These are phyloP conservation scores for Solanum piurae DNA, from an alignment of 257 asterid genomes.

Conservation along the genomic window DNA sequence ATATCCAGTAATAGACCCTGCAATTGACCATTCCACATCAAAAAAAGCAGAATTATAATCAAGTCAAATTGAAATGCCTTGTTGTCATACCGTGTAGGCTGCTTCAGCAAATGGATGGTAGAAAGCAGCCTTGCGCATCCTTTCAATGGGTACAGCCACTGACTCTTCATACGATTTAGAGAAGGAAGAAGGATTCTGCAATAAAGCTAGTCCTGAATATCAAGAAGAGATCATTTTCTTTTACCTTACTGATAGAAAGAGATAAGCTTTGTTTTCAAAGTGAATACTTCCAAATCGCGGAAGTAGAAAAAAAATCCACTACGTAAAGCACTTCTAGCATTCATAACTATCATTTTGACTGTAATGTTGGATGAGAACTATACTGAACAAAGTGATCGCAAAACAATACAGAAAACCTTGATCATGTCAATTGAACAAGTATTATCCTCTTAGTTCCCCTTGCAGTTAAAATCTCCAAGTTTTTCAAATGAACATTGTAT, in stretches of 20 bases:
- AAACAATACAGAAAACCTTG: background rate
- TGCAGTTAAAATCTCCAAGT: background rate
- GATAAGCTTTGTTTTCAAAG: background rate
- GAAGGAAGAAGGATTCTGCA: constrained; percentile 5
- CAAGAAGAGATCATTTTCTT: constrained; percentile 1
- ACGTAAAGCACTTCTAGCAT: background rate
- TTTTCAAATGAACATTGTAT: background rate
- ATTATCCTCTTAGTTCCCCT: background rate
- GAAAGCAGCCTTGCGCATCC: constrained; percentile 9
- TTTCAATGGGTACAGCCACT: constrained; percentile 1
- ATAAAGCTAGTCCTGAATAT: constrained; percentile 17
- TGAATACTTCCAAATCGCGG: background rate
- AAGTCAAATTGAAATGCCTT: background rate
- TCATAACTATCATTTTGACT: background rate
- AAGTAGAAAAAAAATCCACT: background rate
- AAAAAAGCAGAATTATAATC: background rate
- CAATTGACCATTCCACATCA: background rate
- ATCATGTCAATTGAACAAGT: background rate
- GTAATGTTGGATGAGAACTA: background rate
- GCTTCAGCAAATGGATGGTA: constrained; percentile 31
- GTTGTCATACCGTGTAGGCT: constrained; percentile 14
- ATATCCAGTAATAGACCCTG: constrained; percentile 28
- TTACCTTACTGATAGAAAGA: background rate
- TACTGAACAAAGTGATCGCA: background rate
- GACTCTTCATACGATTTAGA: constrained; percentile 1